Base-by-base conservation (phyloP, 176 grass and related monocot genomes). In the Carex littledalei region DNA sequence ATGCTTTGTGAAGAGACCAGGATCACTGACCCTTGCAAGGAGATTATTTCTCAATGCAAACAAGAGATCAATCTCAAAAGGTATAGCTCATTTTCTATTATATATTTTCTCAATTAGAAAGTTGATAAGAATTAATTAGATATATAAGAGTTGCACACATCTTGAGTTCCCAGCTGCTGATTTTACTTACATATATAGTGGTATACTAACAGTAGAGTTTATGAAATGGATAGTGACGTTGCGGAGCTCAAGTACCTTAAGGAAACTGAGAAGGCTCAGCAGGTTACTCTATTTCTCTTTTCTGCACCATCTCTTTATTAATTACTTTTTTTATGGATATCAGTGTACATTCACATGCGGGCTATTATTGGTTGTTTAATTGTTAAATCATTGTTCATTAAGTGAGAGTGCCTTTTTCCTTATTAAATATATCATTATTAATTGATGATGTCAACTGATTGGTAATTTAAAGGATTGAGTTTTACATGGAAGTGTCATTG, bases 1-100 rank as follows among this genome's bases (percentile, higher is more conserved):
- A 86, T 86, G 14, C 6, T 71, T 34, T 81, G 91, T 8, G 32
- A 24, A 57, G 64, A 90, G 17, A 88, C 89, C 12, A 92, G 92
- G 43, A 84, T 98, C 35, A 43, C 22, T 0, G 91, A 98, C 4
- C 64, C 73, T 21, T 90, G 74, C 50, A 81, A 84, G 32, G 24
- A 24, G n/a, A 39, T 49, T 50, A 67, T 77, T 8, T 2, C 8
- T 18, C 56, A 84, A 29, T 29, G 8, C 22, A 65, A 72, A 45
- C 16, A 45, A 12, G 80, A 87, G 81, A 56, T 90, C 31, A 14
- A 16, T 31, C 53, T 13, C 13, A 84, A 84, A 55, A 87, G 81
- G 88, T 90, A 47, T 34, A 50, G n/a, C 61, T 63, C 21, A 63
- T 24, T 63, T 57, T 17, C 17, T 47, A 47, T 17, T 17, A 58